phyloP scores from a whole-genome alignment of 192 early-diverging fungal genomes.

The Phycomyces blakesleeanus region DNA sequence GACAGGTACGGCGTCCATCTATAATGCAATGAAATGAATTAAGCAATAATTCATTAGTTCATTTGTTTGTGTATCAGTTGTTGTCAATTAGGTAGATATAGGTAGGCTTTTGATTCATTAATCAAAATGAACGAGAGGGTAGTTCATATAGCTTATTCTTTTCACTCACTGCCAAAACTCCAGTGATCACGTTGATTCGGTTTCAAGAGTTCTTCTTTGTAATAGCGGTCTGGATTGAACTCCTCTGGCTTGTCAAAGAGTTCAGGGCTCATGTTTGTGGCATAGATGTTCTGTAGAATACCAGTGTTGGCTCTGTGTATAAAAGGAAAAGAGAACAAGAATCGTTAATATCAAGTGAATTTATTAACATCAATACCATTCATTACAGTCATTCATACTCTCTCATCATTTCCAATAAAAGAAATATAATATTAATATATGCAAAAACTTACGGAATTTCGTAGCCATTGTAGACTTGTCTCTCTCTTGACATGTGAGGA shows the following conservation, averaged over 20 bases:
- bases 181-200: conserved; percentile 4
- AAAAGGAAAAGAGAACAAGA: neutral
- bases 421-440: no score
- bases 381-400: no score
- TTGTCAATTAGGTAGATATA: no score
- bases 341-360: no score
- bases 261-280: neutral
- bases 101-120: neutral
- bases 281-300: neutral
- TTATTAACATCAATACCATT: no score
- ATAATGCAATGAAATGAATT: no score
- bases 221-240: neutral
- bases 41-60: no score
- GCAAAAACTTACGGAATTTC: conserved; percentile 4
- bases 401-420: no score
- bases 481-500: neutral
- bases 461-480: neutral
- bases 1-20: conserved; percentile 6
- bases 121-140: neutral
- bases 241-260: neutral
- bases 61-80: no score
- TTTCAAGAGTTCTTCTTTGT: neutral
- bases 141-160: neutral
- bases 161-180: conserved; percentile 5
- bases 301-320: neutral